Conservation (phyloP, 169 alveolate species). For the Cryptosporidium meleagridis region DNA sequence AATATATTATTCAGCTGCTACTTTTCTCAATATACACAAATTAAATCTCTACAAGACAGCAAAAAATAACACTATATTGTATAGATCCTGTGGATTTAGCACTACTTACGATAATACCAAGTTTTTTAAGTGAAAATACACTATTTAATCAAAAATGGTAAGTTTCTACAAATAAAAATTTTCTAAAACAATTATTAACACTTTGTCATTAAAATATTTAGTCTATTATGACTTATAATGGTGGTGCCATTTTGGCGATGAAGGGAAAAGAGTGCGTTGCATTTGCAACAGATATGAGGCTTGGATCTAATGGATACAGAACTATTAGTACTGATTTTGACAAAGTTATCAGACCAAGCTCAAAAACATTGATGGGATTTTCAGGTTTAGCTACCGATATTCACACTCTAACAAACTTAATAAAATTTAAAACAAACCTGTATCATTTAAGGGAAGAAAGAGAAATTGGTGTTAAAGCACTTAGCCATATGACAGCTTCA, state of each 20-base stretch:
- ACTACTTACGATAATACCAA: background rate
- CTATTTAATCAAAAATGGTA: background rate
- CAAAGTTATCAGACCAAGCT: slow-evolving; percentile 90
- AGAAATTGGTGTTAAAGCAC: slow-evolving; percentile 89
- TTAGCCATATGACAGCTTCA: slow-evolving; percentile 90
- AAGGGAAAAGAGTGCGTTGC: slow-evolving; percentile 96
- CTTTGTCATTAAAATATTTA: background rate
- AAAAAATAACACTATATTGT: background rate
- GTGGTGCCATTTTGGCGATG: slow-evolving; percentile 97
- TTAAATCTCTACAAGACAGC: background rate
- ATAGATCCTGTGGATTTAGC: background rate
- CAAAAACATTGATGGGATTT: slow-evolving; percentile 87
- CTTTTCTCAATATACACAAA: background rate
- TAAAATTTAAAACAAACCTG: slow-evolving; percentile 89
- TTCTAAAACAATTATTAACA: too few relatives aligned
- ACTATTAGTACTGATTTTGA: slow-evolving; percentile 90
- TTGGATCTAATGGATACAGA: slow-evolving; percentile 89
- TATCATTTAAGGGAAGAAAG: slow-evolving; percentile 89
- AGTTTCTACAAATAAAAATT: background rate
- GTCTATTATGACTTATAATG: slow-evolving; percentile 90
- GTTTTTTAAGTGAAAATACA: background rate
- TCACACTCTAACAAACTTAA: slow-evolving; percentile 86
- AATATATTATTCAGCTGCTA: background rate
- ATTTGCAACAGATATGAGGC: slow-evolving; percentile 94
- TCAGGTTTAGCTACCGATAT: slow-evolving; percentile 94